phyloP scores from a whole-genome alignment of 164 flowering plant species.

The Piper betle region DNA sequence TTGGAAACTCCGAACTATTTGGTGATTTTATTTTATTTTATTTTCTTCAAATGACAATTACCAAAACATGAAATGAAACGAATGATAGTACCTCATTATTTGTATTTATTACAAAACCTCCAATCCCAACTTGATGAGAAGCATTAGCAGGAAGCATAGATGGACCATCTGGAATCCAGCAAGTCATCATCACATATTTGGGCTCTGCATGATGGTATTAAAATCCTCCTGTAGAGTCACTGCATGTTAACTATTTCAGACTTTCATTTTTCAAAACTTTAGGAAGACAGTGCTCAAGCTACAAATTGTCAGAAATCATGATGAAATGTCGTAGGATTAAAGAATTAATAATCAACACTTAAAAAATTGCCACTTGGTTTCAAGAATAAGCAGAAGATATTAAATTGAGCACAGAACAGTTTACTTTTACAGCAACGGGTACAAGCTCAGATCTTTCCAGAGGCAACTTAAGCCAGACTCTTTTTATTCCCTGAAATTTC shows the following conservation, averaged over 20 bases:
- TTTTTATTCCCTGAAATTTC: conserved; percentile 40
- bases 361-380: not conserved
- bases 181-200: conserved; percentile 47
- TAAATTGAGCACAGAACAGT: not conserved
- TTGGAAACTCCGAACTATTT: no score
- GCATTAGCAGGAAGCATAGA: conserved; percentile 47
- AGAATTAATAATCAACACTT: not conserved
- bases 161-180: conserved; percentile 50
- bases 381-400: not conserved
- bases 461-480: conserved; percentile 43
- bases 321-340: not conserved
- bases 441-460: conserved; percentile 41
- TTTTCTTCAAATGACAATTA: no score
- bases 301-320: not conserved
- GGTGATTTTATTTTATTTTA: no score
- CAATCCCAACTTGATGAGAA: conserved; percentile 52
- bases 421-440: conserved; percentile 56
- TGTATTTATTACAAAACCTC: conserved; percentile 43
- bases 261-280: not conserved
- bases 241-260: not conserved
- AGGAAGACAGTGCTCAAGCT: no score
- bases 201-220: conserved; percentile 54
- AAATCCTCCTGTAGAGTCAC: conserved; percentile 43
- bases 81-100: conserved; percentile 26
- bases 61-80: not conserved